Evolutionary conservation across 208 protist species (phyloP), one percentile per base, ranked within the genome.

Genomic region (Trypanosoma platydactyli): DNA sequence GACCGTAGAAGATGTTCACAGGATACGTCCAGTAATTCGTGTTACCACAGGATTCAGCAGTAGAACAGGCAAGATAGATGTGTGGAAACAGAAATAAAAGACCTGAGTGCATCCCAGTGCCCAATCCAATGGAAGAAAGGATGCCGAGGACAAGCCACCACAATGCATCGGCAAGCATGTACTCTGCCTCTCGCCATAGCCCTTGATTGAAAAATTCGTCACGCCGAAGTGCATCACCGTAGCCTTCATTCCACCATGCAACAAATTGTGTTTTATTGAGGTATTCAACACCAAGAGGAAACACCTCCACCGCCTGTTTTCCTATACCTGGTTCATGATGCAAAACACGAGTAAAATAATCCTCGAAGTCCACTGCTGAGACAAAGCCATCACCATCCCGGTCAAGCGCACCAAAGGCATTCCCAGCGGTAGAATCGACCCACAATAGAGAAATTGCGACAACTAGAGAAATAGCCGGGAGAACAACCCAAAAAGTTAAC

Each of bases 21-120:
- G 89, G 89, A 65, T 92, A 96, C 20, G 81, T 92, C 81, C 87
- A 93, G 69, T 97, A 98, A 58, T 91, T 82, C 0, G 80, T 68
- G 53, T 84, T 91, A 25, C 85, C 82, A 70, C 97, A 98, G 38
- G 78, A 80, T 29, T 82, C 71, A 46, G 91, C 89, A 0, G 95
- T 88, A 24, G 93, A 69, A 42, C 94, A 97, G 16, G 80, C 81
- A 51, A 89, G 82, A 58, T 94, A 97, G 73, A 98, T 98, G 78
- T 97, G 89, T 12, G 97, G 97, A 71, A 97, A 97, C 3, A 98
- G 80, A 62, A 98, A 98, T 40, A 98, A 70, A 29, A 98, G 65
- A 24, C 97, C 97, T 4, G 95, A 98, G 76, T 98, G 97, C 77
- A 98, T 89, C 35, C 96, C 96, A 24, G 94, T 97, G 42, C 96